Conservation (phyloP, 1,284 basidiomycete species). For the Boletus subluridellus region DNA sequence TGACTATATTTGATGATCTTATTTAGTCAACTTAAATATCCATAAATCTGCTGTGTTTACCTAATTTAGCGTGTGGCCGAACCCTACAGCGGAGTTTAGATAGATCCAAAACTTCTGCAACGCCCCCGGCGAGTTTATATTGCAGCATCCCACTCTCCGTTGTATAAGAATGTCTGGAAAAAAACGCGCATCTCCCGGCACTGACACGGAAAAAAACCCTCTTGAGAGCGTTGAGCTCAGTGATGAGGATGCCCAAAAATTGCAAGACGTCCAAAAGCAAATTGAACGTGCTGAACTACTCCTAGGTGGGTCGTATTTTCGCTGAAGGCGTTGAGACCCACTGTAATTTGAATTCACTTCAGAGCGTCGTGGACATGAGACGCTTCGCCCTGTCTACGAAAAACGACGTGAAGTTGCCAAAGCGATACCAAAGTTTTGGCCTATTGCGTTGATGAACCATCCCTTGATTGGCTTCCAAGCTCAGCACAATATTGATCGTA, state of each 20-base stretch:
- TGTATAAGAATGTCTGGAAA: conserved; percentile 43
- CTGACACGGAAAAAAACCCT: conserved; percentile 64
- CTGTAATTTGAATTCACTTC: conserved; percentile 15
- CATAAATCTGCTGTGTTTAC: not conserved
- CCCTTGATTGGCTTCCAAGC: conserved; percentile 55
- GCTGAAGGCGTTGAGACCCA: not conserved
- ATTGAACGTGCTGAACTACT: conserved; percentile 64
- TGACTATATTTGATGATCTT: no score
- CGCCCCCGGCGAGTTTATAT: not conserved
- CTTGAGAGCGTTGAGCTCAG: conserved; percentile 62
- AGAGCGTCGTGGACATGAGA: conserved; percentile 63
- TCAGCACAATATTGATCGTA: conserved; percentile 66
- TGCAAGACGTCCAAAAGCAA: conserved; percentile 60
- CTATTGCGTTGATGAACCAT: conserved; percentile 72
- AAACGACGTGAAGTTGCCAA: conserved; percentile 64
- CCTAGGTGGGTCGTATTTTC: conserved; percentile 52
- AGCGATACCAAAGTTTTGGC: conserved; percentile 73
- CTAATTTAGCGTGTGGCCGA: conserved; percentile 9
- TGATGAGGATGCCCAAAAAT: conserved; percentile 65
- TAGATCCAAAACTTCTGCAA: conserved; percentile 23
- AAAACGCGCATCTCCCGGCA: conserved; percentile 73
- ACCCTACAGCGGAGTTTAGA: conserved; percentile 32
- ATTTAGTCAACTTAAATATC: no score
- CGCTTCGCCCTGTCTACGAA: conserved; percentile 59
- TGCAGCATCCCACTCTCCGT: conserved; percentile 4